Evolutionary conservation across 495 filamentous ascomycete genomes (phyloP).

Genomic region (Penicillium cinerascens): DNA sequence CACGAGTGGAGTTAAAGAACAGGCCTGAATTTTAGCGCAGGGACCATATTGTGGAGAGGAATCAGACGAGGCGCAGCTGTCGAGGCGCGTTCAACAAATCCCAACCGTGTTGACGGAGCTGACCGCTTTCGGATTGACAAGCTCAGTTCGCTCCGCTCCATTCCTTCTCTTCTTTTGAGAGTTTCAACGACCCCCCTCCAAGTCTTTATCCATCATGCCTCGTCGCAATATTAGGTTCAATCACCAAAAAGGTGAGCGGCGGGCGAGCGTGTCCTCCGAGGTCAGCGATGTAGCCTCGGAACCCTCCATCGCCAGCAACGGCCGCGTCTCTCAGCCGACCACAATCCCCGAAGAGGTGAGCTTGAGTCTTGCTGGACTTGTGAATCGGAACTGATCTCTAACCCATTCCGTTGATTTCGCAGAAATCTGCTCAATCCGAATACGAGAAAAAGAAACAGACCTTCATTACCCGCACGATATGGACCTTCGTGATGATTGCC

Average conservation of each 20-base stretch:
- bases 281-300: slow-evolving; percentile 72
- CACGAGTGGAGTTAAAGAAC: not conserved
- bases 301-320: slow-evolving; percentile 52
- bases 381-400: not conserved
- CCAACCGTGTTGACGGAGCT: slow-evolving; percentile 4
- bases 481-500: slow-evolving; percentile 96
- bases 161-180: not conserved
- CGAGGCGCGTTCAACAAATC: not conserved
- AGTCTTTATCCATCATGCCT: slow-evolving; percentile 50
- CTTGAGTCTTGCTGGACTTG: not conserved
- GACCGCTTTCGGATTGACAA: slow-evolving; percentile 30
- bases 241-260: slow-evolving; percentile 59
- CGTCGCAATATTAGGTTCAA: slow-evolving; percentile 83
- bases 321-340: slow-evolving; percentile 39
- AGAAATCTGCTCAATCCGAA: slow-evolving; percentile 59
- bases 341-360: slow-evolving; percentile 51
- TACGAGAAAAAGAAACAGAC: slow-evolving; percentile 99
- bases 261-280: slow-evolving; percentile 69
- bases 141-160: slow-evolving; percentile 21
- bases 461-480: slow-evolving; percentile 96
- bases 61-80: slow-evolving; percentile 7
- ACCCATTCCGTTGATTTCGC: not conserved
- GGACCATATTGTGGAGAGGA: not conserved
- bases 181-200: slow-evolving; percentile 2
- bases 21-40: not conserved